phyloP scores from a whole-genome alignment of 1,139 yeast species.

The Candida labiduridarum region DNA sequence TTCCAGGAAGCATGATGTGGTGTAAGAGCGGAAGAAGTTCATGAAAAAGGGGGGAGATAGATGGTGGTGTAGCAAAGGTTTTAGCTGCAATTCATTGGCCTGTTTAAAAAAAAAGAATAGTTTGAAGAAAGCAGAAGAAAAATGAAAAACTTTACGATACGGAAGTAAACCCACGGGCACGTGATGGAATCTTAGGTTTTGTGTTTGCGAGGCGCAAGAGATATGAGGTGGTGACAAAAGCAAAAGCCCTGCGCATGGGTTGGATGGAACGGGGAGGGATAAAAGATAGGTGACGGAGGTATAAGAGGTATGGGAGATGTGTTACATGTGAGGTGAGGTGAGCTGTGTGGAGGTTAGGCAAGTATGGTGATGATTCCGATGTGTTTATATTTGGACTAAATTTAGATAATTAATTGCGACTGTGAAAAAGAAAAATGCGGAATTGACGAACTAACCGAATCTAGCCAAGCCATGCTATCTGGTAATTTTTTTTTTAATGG shows the following conservation, averaged over 20 bases:
- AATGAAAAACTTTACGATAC: background rate
- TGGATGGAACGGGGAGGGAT: too few relatives aligned
- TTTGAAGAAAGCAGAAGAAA: background rate
- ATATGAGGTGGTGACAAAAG: too few relatives aligned
- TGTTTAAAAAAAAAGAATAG: background rate
- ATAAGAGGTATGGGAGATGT: too few relatives aligned
- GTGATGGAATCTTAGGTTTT: background rate
- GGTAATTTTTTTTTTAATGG: background rate
- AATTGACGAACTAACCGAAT: background rate
- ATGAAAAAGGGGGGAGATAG: background rate
- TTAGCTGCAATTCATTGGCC: background rate
- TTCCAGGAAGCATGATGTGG: slow-evolving; percentile 10
- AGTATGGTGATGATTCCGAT: background rate
- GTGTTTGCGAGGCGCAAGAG: background rate
- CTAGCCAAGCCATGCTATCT: background rate
- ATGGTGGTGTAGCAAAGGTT: background rate
- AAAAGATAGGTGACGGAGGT: too few relatives aligned
- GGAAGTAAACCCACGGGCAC: background rate
- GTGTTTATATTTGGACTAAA: background rate
- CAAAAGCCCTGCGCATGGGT: too few relatives aligned
- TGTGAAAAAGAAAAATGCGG: background rate
- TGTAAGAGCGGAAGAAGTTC: slow-evolving; percentile 1
- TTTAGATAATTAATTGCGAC: background rate
- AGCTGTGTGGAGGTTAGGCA: too few relatives aligned
- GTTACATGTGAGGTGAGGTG: too few relatives aligned